These are phyloP conservation scores for Ampelomyces quisqualis DNA, from an alignment of 2,329 filamentous ascomycete genomes.

Conservation along the genomic window DNA sequence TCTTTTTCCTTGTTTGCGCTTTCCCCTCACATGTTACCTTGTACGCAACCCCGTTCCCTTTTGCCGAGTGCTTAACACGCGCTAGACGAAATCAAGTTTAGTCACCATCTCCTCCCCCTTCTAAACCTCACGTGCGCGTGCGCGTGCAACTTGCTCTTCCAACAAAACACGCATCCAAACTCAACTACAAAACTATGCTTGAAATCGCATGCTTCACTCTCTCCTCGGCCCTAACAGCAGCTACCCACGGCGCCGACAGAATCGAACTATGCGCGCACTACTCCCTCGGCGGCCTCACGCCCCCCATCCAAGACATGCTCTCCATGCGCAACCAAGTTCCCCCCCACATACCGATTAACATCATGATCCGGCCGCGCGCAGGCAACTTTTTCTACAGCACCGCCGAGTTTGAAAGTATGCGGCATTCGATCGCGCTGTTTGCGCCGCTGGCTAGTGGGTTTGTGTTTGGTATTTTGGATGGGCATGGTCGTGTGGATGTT, in stretches of 20 bases:
- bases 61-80: no score
- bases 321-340: slow-evolving; percentile 19
- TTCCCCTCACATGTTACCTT: no score
- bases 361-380: slow-evolving; percentile 56
- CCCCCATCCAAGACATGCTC: no score
- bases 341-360: slow-evolving; percentile 47
- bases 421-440: slow-evolving; percentile 41
- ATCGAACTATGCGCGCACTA: slow-evolving; percentile 54
- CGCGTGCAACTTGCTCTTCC: no score
- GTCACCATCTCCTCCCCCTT: no score
- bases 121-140: no score
- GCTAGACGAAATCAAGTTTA: no score
- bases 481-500: slow-evolving; percentile 42
- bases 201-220: slow-evolving; percentile 55
- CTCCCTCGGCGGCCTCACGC: slow-evolving; percentile 48
- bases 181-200: no score
- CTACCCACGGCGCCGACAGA: slow-evolving; percentile 48
- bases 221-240: slow-evolving; percentile 48
- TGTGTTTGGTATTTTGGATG: slow-evolving; percentile 54
- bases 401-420: slow-evolving; percentile 50
- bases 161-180: no score
- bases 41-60: no score
- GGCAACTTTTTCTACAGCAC: slow-evolving; percentile 50
- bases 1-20: no score
- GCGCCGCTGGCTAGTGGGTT: slow-evolving; percentile 50